Evolutionary conservation across 2,329 filamentous ascomycete genomes (phyloP).

Genomic region (Paraphaeosphaeria sporulosa): DNA sequence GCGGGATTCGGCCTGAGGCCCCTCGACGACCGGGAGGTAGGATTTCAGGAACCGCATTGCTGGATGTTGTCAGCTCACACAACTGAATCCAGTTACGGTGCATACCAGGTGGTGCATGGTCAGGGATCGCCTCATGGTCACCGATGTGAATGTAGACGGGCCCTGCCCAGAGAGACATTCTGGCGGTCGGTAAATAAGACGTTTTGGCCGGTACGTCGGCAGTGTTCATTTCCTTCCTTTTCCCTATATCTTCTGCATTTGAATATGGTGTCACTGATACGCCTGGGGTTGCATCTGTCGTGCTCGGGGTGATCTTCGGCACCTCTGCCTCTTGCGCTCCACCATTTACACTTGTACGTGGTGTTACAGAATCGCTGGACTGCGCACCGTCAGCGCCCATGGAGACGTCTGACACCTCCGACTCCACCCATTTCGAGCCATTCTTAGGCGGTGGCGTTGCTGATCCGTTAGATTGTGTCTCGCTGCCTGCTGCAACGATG

Average conservation of each 20-base stretch:
- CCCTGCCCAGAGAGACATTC: not conserved
- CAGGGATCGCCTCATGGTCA: slow-evolving; percentile 7
- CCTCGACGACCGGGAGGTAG: slow-evolving; percentile 8
- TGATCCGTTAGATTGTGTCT: not conserved
- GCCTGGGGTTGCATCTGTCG: not conserved
- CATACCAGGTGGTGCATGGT: slow-evolving; percentile 12
- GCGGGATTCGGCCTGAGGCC: not conserved
- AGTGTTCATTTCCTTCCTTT: not conserved
- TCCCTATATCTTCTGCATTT: not conserved
- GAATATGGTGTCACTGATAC: not conserved
- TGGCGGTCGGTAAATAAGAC: not conserved
- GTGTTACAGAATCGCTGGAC: not conserved
- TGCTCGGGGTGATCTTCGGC: too few species aligned
- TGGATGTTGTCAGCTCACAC: not conserved
- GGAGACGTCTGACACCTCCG: not conserved
- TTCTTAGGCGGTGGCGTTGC: not conserved
- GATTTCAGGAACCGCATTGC: slow-evolving; percentile 15
- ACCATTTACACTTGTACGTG: not conserved
- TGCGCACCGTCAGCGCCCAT: not conserved
- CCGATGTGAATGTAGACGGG: slow-evolving; percentile 7
- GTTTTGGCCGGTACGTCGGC: too few species aligned
- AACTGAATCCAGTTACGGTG: not conserved
- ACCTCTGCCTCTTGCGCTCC: not conserved
- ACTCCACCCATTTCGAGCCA: not conserved
- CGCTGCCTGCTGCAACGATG: not conserved